Evolutionary conservation across 306 rosid genomes (phyloP), one percentile per base, ranked within the genome.

Genomic region (Myrica gale): DNA sequence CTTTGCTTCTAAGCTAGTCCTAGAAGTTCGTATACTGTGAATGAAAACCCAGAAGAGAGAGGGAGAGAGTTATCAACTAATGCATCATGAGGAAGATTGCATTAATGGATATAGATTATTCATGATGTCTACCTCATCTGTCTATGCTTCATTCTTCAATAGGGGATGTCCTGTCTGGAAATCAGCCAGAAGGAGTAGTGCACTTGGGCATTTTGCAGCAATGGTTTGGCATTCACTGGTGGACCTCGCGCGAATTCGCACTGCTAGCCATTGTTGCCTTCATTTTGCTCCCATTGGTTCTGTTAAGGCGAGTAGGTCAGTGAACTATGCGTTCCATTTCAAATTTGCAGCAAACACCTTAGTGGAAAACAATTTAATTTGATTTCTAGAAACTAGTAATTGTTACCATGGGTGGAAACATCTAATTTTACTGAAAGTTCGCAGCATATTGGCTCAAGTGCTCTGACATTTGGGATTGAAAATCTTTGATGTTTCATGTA

Each of bases 181-280:
- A 80, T 41, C 81, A 80, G 7, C 19, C 67, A 7, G 87, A 76
- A 76, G 90, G 76, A 73, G 87, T 68, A 52, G 88, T 76, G 66
- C 98, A 95, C 75, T 76, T 90, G 79, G 98, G 98, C 4, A 78
- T 95, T 84, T 79, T 95, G 85, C 98, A 90, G 56, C 91, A 92
- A 58, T 95, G 93, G 97, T 95, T 92, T 85, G 98, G 98, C 43
- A n/a, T 76, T 80, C 98, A 92, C 0, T 90, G 97, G 97, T 95
- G 98, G 98, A 95, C 87, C 80, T 90, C 96, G 1, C 82, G 97
- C 9, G 97, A 95, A 71, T 82, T 89, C 23, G 87, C 97, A 8
- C 46, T 90, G 60, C 53, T 95, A 2, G 23, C 92, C 78, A 87
- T 83, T 4, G 68, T 95, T 62, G 69, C 87, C 43, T 68, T 90